Evolutionary conservation across 2,329 filamentous ascomycete genomes (phyloP).

Genomic region (Neurospora crassa): DNA sequence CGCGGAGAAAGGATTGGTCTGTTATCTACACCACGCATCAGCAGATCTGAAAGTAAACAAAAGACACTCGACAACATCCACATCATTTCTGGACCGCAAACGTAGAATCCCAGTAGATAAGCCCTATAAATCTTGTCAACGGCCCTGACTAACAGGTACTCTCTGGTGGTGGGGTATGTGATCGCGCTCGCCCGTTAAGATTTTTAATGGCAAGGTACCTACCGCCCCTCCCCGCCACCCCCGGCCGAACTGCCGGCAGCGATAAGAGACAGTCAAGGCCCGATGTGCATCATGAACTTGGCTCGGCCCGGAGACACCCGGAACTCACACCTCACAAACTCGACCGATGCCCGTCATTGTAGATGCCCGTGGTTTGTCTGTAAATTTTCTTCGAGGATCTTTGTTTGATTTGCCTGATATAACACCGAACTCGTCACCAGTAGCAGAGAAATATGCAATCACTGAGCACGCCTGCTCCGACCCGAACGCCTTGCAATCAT

Average conservation of each 20-base stretch:
- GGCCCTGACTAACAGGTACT: neutral
- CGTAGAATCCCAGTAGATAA: neutral
- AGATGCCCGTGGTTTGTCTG: neutral
- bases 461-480: neutral
- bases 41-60: neutral
- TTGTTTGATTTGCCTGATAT: neutral
- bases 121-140: neutral
- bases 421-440: neutral
- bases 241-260: neutral
- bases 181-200: neutral
- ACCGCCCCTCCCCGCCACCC: neutral
- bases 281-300: neutral
- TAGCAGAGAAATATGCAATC: neutral
- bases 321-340: neutral
- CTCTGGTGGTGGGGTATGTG: neutral
- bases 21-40: neutral
- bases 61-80: neutral
- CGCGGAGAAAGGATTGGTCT: neutral
- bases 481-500: neutral
- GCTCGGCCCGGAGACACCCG: neutral
- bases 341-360: neutral
- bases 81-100: neutral
- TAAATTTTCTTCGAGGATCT: neutral
- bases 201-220: neutral
- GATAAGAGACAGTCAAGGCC: neutral